A percentile compares a stretch with the other conserved stretches of the same genome.
phyloP scores from a whole-genome alignment of 768 basidiomycete genomes.

The Hortiboletus campestris region DNA sequence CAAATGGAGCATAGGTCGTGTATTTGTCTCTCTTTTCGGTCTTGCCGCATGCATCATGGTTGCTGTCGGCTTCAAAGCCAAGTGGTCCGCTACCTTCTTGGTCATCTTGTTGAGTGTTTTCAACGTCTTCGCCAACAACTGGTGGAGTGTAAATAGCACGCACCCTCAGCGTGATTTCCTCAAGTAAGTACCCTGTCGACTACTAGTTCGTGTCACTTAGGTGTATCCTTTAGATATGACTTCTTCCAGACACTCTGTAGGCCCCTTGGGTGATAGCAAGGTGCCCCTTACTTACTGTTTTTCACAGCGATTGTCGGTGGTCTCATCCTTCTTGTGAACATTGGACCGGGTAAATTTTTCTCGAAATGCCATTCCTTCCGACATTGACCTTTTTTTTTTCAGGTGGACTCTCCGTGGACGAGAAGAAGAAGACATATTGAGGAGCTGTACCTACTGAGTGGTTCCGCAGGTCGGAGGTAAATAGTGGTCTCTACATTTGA shows the following conservation, averaged over 20 bases:
- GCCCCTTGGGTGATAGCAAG: background rate
- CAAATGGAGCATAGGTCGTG: constrained; percentile 80
- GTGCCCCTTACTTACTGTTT: constrained; percentile 8
- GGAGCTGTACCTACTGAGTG: background rate
- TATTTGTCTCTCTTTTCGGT: constrained; percentile 87
- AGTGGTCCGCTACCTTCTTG: constrained; percentile 96
- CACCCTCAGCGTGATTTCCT: constrained; percentile 98
- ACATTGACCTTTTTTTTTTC: background rate
- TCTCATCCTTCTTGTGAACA: constrained; percentile 94
- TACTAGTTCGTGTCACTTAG: constrained; percentile 19
- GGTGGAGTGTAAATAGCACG: constrained; percentile 90
- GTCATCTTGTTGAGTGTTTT: constrained; percentile 88
- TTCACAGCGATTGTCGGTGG: constrained; percentile 87
- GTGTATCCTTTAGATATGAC: constrained; percentile 67
- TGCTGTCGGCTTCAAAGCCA: constrained; percentile 98
- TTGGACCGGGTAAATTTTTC: constrained; percentile 76
- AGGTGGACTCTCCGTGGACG: constrained; percentile 96
- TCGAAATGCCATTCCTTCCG: background rate
- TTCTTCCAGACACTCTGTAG: constrained; percentile 96
- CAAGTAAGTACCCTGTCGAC: constrained; percentile 58
- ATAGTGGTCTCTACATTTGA: background rate
- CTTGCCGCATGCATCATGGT: constrained; percentile 94
- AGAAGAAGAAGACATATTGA: constrained; percentile 96
- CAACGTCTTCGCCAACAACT: constrained; percentile 99
- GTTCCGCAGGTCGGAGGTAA: constrained; percentile 2